Percentiles rank a stretch among this genome's conserved stretches.
Evolutionary conservation across 148 eudicot genomes (phyloP).

Genomic region (Vaccinium corymbosum): DNA sequence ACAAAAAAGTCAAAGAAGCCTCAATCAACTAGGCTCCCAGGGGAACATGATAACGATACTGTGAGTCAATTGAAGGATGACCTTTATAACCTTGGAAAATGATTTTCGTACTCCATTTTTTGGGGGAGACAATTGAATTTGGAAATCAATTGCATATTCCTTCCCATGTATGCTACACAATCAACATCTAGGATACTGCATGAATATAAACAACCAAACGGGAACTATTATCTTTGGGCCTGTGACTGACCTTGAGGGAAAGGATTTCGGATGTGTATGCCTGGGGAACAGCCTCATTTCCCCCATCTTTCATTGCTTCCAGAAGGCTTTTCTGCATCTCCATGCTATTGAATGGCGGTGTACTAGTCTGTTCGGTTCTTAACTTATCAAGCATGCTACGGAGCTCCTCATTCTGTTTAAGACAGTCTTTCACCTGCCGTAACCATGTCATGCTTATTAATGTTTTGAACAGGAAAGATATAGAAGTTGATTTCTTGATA

Average conservation of each 20-base stretch:
- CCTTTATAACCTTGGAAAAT: not conserved
- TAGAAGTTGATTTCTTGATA: not conserved
- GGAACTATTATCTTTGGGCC: not conserved
- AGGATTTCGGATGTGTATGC: conserved; percentile 44
- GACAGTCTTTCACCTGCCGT: conserved; percentile 78
- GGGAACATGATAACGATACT: not conserved
- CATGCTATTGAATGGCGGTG: conserved; percentile 27
- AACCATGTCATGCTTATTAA: conserved; percentile 9
- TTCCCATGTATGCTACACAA: not conserved
- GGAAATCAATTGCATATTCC: not conserved
- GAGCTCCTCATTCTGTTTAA: conserved; percentile 85
- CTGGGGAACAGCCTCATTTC: conserved; percentile 28
- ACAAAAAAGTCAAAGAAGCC: not conserved
- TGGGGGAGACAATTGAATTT: not conserved
- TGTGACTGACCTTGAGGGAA: conserved; percentile 59
- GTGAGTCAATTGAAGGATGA: not conserved
- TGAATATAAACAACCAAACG: not conserved
- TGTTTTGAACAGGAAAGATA: not conserved
- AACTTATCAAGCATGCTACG: conserved; percentile 70
- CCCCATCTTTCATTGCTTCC: conserved; percentile 27
- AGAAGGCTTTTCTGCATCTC: conserved; percentile 19
- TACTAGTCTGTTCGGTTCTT: conserved; percentile 55
- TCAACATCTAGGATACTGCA: not conserved
- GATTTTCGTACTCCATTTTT: not conserved
- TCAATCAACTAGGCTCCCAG: not conserved